Evolutionary conservation across 1,284 basidiomycete species (phyloP), one percentile per base, ranked within the genome.

Genomic region (Phellopilus nigrolimitatus): DNA sequence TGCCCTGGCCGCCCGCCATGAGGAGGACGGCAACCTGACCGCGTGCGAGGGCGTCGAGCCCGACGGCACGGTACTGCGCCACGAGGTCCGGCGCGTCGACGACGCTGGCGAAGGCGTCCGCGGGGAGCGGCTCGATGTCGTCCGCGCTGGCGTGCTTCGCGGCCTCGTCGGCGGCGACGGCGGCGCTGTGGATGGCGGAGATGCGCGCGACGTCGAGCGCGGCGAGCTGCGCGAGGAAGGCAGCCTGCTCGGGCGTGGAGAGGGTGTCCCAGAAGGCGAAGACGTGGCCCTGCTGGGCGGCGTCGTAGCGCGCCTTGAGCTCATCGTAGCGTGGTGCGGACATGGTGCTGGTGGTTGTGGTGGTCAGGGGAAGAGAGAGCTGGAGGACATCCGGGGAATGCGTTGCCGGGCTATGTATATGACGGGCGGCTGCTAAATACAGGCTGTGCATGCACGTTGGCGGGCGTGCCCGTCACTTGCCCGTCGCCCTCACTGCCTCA

Each of bases 1-100:
- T 97, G 19, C 97, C 97, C 71, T 99, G 97, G 2, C 97, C 97
- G 45, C 97, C 97, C 1, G 97, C 97, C 87, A 99, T 90, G 61
- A 99, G 79, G 25, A 99, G 76, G 9, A 99, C 94, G 27, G 85
- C 97, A 37, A 98, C 93, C 60, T 92, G 72, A 57, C 91, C 87
- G 27, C 79, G 69, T 9, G 84, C 79, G 60, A 97, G 82, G 47
- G 95, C 94, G 40, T 82, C 68, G 42, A 98, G 73, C 41, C 97
- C 97, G 30, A 78, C 72, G 7, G 69, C 63, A 28, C 82, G 74
- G 91, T 92, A 97, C 66, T 82, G 76, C 24, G 68, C 68, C 55
- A 79, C 81, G 60, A 84, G 82, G 43, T 68, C 71, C n/a, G 76
- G 66, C 46, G 71, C 68, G 38, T 73, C 73, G 22, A 86, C 71